Conservation (phyloP, 78 protist genomes). For the Guillardia theta region DNA sequence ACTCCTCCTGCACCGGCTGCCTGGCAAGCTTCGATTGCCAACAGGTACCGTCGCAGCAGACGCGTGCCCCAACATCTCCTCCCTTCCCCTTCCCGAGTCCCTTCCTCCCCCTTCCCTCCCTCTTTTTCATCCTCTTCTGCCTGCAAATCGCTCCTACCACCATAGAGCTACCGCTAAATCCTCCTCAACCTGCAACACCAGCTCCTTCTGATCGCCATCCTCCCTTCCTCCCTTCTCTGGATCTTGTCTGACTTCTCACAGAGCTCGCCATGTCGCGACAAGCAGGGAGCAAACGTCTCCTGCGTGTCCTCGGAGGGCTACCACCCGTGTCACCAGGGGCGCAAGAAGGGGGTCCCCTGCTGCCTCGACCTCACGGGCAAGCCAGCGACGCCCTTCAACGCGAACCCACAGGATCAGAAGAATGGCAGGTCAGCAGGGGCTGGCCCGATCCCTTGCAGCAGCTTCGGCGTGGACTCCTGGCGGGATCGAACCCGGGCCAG, state of each 20-base stretch:
- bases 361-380: background rate
- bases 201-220: background rate
- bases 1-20: background rate
- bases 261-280: too few relatives aligned
- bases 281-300: too few relatives aligned
- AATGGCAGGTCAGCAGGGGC: background rate
- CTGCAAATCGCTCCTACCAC: background rate
- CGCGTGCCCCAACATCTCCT: too few relatives aligned
- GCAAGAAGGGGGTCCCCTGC: background rate
- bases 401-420: background rate
- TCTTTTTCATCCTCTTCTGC: background rate
- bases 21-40: too few relatives aligned
- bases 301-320: background rate
- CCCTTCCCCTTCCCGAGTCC: too few relatives aligned
- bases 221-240: background rate
- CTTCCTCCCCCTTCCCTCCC: background rate
- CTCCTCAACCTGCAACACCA: background rate
- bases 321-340: constrained; percentile 24
- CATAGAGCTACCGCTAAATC: background rate
- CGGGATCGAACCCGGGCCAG: background rate
- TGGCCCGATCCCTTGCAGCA: background rate
- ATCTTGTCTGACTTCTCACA: background rate
- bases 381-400: background rate
- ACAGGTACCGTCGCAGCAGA: too few relatives aligned
- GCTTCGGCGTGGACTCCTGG: background rate